phyloP scores from a whole-genome alignment of 2,329 filamentous ascomycete genomes.

The Fusarium globosum region DNA sequence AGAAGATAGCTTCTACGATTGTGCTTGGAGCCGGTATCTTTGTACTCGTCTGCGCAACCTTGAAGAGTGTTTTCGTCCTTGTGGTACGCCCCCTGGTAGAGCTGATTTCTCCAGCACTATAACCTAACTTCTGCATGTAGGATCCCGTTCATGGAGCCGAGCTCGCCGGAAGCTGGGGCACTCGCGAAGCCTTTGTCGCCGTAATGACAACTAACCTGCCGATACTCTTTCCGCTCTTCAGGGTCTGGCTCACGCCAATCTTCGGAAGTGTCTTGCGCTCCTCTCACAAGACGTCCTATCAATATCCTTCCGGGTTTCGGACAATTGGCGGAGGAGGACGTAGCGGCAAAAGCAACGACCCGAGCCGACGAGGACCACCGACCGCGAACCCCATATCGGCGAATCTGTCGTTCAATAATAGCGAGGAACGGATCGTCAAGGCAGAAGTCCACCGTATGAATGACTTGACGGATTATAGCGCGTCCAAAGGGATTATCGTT shows the following conservation, averaged over 20 bases:
- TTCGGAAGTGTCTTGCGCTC: slow-evolving; percentile 48
- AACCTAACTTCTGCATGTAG: slow-evolving; percentile 27
- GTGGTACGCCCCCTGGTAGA: slow-evolving; percentile 39
- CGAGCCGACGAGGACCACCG: slow-evolving; percentile 47
- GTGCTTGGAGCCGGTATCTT: slow-evolving; percentile 55
- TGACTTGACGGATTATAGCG: slow-evolving; percentile 18
- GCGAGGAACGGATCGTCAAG: slow-evolving; percentile 56
- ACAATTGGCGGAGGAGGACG: slow-evolving; percentile 54
- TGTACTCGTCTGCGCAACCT: slow-evolving; percentile 52
- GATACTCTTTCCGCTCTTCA: slow-evolving; percentile 57
- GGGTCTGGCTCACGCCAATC: slow-evolving; percentile 52
- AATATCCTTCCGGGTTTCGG: slow-evolving; percentile 52
- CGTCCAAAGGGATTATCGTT: slow-evolving; percentile 52
- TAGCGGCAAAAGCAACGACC: slow-evolving; percentile 44
- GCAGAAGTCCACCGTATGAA: slow-evolving; percentile 54
- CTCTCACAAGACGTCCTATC: slow-evolving; percentile 50
- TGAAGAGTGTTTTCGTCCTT: slow-evolving; percentile 53
- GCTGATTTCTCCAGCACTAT: accelerated
- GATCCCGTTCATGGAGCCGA: slow-evolving; percentile 53
- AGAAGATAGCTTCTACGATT: slow-evolving; percentile 52
- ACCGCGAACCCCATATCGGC: slow-evolving; percentile 51
- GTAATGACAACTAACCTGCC: slow-evolving; percentile 55
- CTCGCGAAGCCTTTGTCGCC: slow-evolving; percentile 56
- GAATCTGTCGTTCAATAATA: slow-evolving; percentile 53
- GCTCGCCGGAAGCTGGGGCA: slow-evolving; percentile 53